These are phyloP conservation scores for Penicillium sp. DNA, from an alignment of 2,329 filamentous ascomycete species.

Conservation along the genomic window DNA sequence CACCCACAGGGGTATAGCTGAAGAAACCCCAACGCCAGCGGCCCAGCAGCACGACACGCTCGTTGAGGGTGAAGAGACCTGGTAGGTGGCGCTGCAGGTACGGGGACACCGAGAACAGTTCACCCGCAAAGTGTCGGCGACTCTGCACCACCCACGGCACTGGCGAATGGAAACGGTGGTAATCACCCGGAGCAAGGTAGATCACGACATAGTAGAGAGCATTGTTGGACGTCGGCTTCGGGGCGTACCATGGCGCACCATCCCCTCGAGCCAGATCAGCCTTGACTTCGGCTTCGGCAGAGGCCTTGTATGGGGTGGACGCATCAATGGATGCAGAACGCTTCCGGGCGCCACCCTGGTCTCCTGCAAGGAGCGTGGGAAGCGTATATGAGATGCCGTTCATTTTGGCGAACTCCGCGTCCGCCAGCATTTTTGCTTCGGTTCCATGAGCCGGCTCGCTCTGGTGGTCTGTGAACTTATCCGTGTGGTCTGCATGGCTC, in stretches of 20 bases:
- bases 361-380: constrained; percentile 73
- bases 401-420: constrained; percentile 86
- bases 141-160: constrained; percentile 90
- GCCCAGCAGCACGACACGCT: constrained; percentile 84
- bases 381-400: constrained; percentile 95
- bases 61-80: constrained; percentile 91
- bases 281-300: constrained; percentile 73
- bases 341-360: no score
- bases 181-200: constrained; percentile 93
- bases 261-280: constrained; percentile 70
- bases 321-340: no score
- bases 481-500: constrained; percentile 32
- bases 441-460: no score
- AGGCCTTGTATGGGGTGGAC: no score
- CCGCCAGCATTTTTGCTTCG: constrained; percentile 66
- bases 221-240: constrained; percentile 53
- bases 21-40: constrained; percentile 98
- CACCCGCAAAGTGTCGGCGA: constrained; percentile 89
- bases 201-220: constrained; percentile 88
- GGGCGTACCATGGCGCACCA: constrained; percentile 57
- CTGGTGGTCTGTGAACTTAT: constrained; percentile 29
- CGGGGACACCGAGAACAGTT: constrained; percentile 87
- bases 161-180: constrained; percentile 95
- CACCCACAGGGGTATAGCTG: constrained; percentile 86
- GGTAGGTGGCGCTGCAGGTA: constrained; percentile 89